phyloP scores from a whole-genome alignment of 768 basidiomycete species.

The Cyathus striatus region DNA sequence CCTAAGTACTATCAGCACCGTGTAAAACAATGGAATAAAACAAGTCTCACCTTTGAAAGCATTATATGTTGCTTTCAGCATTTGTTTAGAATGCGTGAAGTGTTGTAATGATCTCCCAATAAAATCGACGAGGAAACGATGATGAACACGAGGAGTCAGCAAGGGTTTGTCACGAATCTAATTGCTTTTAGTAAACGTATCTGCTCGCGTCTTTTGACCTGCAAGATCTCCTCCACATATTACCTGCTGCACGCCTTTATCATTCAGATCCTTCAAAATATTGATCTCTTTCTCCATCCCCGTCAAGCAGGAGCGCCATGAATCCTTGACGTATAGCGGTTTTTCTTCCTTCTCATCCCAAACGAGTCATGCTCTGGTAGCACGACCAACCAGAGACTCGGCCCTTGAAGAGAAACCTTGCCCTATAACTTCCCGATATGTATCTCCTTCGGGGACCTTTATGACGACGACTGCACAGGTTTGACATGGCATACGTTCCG shows the following conservation, averaged over 20 bases:
- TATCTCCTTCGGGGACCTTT: constrained; percentile 3
- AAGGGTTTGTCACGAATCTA: constrained; percentile 8
- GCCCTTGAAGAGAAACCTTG: constrained; percentile 6
- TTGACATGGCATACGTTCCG: neutral
- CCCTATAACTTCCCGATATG: constrained; percentile 7
- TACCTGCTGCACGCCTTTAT: constrained; percentile 13
- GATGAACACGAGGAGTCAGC: constrained; percentile 11
- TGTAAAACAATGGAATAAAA: neutral
- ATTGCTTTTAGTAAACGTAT: neutral
- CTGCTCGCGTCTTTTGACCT: constrained; percentile 10
- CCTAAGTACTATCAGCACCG: constrained; percentile 9
- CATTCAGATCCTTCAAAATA: constrained; percentile 13
- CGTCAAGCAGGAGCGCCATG: constrained; percentile 14
- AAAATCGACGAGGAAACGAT: constrained; percentile 14
- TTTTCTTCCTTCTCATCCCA: constrained; percentile 5
- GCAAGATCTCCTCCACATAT: constrained; percentile 19
- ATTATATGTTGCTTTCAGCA: constrained; percentile 13
- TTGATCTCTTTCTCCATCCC: constrained; percentile 14
- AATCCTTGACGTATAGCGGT: constrained; percentile 24
- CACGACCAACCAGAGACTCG: constrained; percentile 12
- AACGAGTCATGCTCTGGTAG: constrained; percentile 16
- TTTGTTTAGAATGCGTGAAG: constrained; percentile 10
- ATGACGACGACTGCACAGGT: constrained; percentile 3
- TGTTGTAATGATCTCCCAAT: constrained; percentile 8
- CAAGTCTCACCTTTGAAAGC: constrained; percentile 15